Conservation (phyloP, 768 basidiomycete species). For the Mycena galericulata region DNA sequence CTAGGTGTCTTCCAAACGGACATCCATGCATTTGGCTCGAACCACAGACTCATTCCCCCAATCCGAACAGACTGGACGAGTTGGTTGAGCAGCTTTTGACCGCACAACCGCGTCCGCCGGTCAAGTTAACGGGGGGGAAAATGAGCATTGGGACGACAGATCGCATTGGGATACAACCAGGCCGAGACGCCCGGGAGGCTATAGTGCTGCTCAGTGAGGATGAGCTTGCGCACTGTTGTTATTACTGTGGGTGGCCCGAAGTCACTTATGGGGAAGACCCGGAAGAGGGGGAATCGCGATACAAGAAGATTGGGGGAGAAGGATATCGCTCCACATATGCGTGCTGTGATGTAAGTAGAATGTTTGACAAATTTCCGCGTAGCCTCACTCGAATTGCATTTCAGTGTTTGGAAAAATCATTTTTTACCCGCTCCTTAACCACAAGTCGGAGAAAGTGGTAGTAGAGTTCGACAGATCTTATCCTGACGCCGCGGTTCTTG, state of each 20-base stretch:
- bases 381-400: too few relatives aligned
- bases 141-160: too few relatives aligned
- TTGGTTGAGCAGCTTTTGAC: background rate
- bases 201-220: background rate
- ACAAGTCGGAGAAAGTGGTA: too few relatives aligned
- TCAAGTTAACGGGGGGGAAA: background rate
- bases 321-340: background rate
- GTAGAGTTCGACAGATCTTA: too few relatives aligned
- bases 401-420: too few relatives aligned
- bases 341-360: background rate
- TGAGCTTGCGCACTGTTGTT: constrained; percentile 1
- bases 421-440: too few relatives aligned
- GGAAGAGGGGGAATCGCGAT: too few relatives aligned
- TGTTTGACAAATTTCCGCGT: too few relatives aligned
- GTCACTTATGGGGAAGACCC: background rate
- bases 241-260: background rate
- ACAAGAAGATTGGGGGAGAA: background rate
- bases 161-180: too few relatives aligned
- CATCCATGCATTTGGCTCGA: background rate
- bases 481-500: too few relatives aligned
- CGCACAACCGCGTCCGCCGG: background rate
- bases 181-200: background rate
- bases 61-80: too few relatives aligned
- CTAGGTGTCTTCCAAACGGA: background rate
- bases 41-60: background rate